Base-by-base conservation (phyloP, 129 eudicot genomes). In the Apium graveolens region DNA sequence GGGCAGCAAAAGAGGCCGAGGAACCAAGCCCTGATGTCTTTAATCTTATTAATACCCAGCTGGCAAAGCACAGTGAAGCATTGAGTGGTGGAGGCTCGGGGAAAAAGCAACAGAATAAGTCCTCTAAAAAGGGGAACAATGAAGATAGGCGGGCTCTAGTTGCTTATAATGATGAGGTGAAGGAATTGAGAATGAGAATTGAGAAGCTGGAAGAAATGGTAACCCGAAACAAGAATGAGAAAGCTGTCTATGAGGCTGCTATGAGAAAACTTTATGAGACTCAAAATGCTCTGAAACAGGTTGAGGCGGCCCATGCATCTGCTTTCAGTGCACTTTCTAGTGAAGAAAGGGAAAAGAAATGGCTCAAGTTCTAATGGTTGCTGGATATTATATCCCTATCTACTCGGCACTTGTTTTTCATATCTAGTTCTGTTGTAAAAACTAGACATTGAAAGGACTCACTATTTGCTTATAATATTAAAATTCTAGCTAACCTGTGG, bases 141-240 rank as follows among this genome's bases (percentile, higher is more conserved):
- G 85, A 90, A 73, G 97, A 91, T 60, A 87, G 98, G 82, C 84
- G 88, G 81, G 90, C 90, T 66, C 75, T 94, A 79, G 88, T 94
- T 82, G 98, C 96, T 13, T 90, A 87, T 74, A 96, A 91, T 27
- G 93, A 95, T 34, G 96, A 95, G 85, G 86, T 88, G 77, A 91
- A 91, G 84, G 93, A 87, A 71, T 83, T 91, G 85, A 85, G 88
- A 79, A 73, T 60, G 29, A 78, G 85, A 63, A 81, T 85, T 63
- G 85, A 81, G 82, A 95, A 89, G 78, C 80, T 95, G 76, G 96
- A 95, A 78, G 98, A 94, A 80, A 94, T 94, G 98, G 98, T 80
- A n/a, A 79, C 37, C 41, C 81, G 97, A 35, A 91, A 91, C 79
- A 91, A 84, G 93, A 94, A 90, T 44, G 98, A 94, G 77, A 91